phyloP scores from a whole-genome alignment of 345 rosid genomes.

The Cardamine occulta region DNA sequence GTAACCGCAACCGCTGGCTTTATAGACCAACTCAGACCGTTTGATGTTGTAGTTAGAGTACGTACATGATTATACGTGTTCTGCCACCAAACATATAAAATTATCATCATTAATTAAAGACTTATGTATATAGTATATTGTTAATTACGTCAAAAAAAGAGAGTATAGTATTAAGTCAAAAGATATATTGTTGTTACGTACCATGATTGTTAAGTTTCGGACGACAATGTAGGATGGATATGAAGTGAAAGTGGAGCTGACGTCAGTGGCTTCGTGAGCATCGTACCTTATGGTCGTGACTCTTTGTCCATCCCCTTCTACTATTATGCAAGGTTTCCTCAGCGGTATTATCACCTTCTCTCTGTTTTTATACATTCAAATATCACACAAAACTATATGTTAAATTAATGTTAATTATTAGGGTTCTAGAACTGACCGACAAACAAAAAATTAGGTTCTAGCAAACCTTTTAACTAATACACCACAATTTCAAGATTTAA shows the following conservation, averaged over 20 bases:
- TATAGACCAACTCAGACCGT: background rate
- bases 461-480: background rate
- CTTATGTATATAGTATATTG: background rate
- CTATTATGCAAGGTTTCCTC: slow-evolving; percentile 49
- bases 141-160: slow-evolving; percentile 8
- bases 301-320: slow-evolving; percentile 46
- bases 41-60: background rate
- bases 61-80: slow-evolving; percentile 48
- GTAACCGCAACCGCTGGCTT: slow-evolving; percentile 53
- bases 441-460: background rate
- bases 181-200: slow-evolving; percentile 25
- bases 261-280: slow-evolving; percentile 43
- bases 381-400: background rate
- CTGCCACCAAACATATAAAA: slow-evolving; percentile 41
- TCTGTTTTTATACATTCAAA: slow-evolving; percentile 39
- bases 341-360: slow-evolving; percentile 50
- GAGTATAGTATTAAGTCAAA: slow-evolving; percentile 19
- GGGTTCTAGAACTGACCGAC: background rate
- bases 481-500: background rate
- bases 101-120: background rate
- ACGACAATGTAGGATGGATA: slow-evolving; percentile 48
- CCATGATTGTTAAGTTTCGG: slow-evolving; percentile 55
- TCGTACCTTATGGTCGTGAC: slow-evolving; percentile 43
- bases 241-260: slow-evolving; percentile 55
- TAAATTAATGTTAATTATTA: background rate